These are phyloP conservation scores for Moniliophthora roreri DNA, from an alignment of 1,284 basidiomycete genomes.

Conservation along the genomic window DNA sequence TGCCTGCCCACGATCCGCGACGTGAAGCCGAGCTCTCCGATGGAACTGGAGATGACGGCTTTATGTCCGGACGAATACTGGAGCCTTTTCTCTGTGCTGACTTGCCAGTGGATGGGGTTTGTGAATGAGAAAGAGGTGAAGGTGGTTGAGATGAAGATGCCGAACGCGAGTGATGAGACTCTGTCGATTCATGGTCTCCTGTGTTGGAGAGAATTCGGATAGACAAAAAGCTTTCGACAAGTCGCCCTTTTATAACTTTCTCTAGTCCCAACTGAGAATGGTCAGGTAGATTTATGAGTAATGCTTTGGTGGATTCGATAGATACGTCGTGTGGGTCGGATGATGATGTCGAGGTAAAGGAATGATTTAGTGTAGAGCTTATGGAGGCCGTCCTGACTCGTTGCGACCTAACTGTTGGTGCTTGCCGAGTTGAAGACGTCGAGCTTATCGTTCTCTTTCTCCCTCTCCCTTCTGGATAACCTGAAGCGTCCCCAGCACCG, in stretches of 20 bases:
- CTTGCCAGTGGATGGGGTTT: neutral
- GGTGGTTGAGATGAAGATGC: constrained; percentile 11
- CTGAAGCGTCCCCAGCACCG: constrained; percentile 23
- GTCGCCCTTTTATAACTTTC: constrained; percentile 63
- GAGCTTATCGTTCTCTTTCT: constrained; percentile 33
- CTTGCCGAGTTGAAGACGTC: constrained; percentile 23
- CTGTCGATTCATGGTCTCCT: neutral
- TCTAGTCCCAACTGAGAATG: constrained; percentile 68
- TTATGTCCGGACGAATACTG: neutral
- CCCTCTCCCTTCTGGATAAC: constrained; percentile 28
- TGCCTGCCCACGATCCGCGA: neutral
- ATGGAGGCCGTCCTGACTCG: constrained; percentile 52
- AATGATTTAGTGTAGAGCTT: constrained; percentile 39
- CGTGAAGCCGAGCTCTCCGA: neutral
- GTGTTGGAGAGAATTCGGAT: constrained; percentile 36
- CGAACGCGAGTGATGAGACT: constrained; percentile 10
- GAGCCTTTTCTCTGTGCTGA: neutral
- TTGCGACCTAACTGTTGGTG: constrained; percentile 34
- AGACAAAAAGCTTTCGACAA: constrained; percentile 79
- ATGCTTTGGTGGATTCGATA: constrained; percentile 23
- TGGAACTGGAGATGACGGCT: neutral
- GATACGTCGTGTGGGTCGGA: constrained; percentile 9
- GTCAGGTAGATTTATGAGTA: constrained; percentile 45
- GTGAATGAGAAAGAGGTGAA: constrained; percentile 5
- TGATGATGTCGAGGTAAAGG: constrained; percentile 12